Base-by-base conservation (phyloP, 208 protist species). In the Leishmania lainsoni region DNA sequence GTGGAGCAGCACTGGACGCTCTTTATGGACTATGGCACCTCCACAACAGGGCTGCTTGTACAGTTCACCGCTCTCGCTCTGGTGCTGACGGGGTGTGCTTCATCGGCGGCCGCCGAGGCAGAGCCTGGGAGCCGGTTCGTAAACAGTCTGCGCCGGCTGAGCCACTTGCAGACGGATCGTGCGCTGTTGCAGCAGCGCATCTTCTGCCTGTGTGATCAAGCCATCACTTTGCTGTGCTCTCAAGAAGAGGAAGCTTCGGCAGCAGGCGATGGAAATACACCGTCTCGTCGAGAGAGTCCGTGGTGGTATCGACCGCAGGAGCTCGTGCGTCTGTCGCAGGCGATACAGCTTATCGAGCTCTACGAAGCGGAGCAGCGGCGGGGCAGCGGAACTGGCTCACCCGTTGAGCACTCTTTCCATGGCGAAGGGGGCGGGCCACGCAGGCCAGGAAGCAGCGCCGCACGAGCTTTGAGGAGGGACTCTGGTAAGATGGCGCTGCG, bases 21-120 rank as follows among this genome's bases (percentile, higher is more conserved):
- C 12, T 87, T 92, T 49, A 61, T 35, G 20, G 77, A 83, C n/a
- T 68, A 80, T 61, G 79, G 85, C 39, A 61, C 83, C 29, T 91
- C 91, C 16, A 81, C 86, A 0, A 80, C 81, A 42, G 78, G 61
- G 29, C 70, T 94, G 39, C 78, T 90, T 16, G 74, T 91, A 29
- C 91, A 94, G 78, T 94, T 94, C 80, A 83, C 87, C 10, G 65
- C 87, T 14, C 75, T 87, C 26, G 83, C 82, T 8, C 78, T 94
- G 59, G 83, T 58, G 72, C 68, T 75, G 26, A 66, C 85, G 39
- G 78, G 74, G 35, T 42, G 56, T 61, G 78, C 83, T 16, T 78
- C 76, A 49, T 29, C 48, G 49, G 77, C 76, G 49, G 54, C 80
- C 22, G 75, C 81, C 8, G 78, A 56, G 22, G 59, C 76, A 32